These are phyloP conservation scores for Solanum clarkiae DNA, from an alignment of 257 asterid genomes.

Conservation along the genomic window DNA sequence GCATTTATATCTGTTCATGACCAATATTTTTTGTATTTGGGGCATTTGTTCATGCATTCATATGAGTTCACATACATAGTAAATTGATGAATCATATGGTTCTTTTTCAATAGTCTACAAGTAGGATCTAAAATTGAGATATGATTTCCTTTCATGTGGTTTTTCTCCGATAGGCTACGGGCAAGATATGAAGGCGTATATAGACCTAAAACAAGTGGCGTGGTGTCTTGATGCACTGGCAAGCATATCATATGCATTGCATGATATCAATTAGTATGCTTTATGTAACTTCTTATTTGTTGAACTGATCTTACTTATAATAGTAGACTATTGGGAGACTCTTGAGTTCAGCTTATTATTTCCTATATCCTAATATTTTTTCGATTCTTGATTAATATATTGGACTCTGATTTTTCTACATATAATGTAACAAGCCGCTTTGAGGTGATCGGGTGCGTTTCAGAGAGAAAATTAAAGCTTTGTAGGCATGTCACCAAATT, in stretches of 20 bases:
- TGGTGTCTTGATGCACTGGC: neutral
- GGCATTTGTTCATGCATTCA: neutral
- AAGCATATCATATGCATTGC: neutral
- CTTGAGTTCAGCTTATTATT: neutral
- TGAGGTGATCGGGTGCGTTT: neutral
- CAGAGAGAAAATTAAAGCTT: neutral
- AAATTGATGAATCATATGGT: neutral
- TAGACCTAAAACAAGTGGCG: neutral
- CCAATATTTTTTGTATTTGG: neutral
- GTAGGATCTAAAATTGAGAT: neutral
- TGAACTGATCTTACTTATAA: neutral
- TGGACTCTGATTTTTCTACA: neutral
- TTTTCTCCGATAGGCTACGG: neutral
- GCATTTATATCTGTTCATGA: neutral
- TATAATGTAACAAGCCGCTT: neutral
- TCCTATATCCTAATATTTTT: neutral
- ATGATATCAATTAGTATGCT: neutral
- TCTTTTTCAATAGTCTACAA: neutral
- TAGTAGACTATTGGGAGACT: neutral
- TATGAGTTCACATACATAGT: neutral
- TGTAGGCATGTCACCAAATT: neutral
- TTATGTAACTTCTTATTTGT: neutral
- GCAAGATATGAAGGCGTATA: neutral
- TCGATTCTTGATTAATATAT: neutral
- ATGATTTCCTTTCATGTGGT: neutral